These are phyloP conservation scores for Neurospora intermedia DNA, from an alignment of 495 filamentous ascomycete genomes.

Conservation along the genomic window DNA sequence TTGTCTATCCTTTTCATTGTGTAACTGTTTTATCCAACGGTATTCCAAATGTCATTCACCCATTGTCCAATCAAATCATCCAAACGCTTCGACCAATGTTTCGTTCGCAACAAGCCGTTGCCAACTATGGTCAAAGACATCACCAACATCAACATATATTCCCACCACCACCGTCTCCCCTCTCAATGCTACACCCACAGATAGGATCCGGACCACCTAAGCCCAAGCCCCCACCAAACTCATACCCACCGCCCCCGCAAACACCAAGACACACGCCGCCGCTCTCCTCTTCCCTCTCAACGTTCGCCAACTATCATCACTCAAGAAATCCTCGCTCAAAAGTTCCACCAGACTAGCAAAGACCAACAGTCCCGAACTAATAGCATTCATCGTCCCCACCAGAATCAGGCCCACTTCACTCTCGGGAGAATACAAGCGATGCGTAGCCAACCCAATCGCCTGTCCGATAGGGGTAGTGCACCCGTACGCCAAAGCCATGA, in stretches of 20 bases:
- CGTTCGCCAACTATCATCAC: constrained; percentile 69
- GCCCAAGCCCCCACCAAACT: constrained; percentile 86
- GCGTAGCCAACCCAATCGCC: constrained; percentile 74
- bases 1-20: neutral
- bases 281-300: constrained; percentile 60
- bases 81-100: neutral
- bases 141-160: neutral
- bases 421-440: constrained; percentile 71
- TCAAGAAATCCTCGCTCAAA: constrained; percentile 85
- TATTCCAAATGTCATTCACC: neutral
- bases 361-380: constrained; percentile 70
- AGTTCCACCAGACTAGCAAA: constrained; percentile 87
- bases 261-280: constrained; percentile 65
- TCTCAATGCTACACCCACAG: neutral
- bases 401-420: constrained; percentile 72
- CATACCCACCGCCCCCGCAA: constrained; percentile 70
- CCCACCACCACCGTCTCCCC: neutral
- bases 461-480: constrained; percentile 74
- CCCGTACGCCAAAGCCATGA: constrained; percentile 90
- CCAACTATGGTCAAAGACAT: neutral
- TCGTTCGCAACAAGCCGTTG: neutral
- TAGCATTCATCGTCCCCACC: constrained; percentile 86
- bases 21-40: neutral
- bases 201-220: constrained; percentile 19
- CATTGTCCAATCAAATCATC: neutral